phyloP scores from a whole-genome alignment of 2,329 filamentous ascomycete genomes.

The Alternaria brassicicola region DNA sequence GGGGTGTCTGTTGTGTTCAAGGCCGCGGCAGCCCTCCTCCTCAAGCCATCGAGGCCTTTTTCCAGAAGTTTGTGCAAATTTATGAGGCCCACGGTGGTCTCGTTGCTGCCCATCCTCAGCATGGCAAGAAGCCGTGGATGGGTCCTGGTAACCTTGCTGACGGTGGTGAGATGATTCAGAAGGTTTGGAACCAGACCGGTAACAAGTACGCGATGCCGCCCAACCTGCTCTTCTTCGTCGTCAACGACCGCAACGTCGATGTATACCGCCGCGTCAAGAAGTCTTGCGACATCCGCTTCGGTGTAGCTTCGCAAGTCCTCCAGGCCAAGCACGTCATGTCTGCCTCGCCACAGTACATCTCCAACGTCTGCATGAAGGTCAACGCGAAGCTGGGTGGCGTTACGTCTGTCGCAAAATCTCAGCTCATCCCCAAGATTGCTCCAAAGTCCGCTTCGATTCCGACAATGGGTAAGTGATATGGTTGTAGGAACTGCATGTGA shows the following conservation, averaged over 20 bases:
- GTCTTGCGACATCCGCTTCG: slow-evolving; percentile 81
- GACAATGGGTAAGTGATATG: slow-evolving; percentile 61
- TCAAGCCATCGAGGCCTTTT: slow-evolving; percentile 58
- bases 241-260: slow-evolving; percentile 72
- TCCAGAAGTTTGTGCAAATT: slow-evolving; percentile 65
- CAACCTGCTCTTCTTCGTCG: slow-evolving; percentile 79
- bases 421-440: slow-evolving; percentile 41
- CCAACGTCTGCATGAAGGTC: slow-evolving; percentile 95
- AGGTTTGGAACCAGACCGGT: slow-evolving; percentile 63
- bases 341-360: slow-evolving; percentile 81
- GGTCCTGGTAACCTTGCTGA: slow-evolving; percentile 39
- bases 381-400: slow-evolving; percentile 92
- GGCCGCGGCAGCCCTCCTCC: slow-evolving; percentile 55
- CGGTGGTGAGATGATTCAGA: slow-evolving; percentile 58
- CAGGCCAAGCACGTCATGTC: slow-evolving; percentile 71
- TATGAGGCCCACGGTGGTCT: slow-evolving; percentile 68
- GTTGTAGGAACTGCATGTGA: neutral
- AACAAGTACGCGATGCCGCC: slow-evolving; percentile 63
- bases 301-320: slow-evolving; percentile 84
- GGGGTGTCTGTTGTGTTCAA: slow-evolving; percentile 75
- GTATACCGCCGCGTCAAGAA: slow-evolving; percentile 89
- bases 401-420: slow-evolving; percentile 62
- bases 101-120: slow-evolving; percentile 47
- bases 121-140: slow-evolving; percentile 42
- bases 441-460: slow-evolving; percentile 26